A percentile compares a stretch with the other conserved stretches of the same genome.
Conservation (phyloP, 1,139 yeast genomes). For the Arxiozyma slooffiae region DNA sequence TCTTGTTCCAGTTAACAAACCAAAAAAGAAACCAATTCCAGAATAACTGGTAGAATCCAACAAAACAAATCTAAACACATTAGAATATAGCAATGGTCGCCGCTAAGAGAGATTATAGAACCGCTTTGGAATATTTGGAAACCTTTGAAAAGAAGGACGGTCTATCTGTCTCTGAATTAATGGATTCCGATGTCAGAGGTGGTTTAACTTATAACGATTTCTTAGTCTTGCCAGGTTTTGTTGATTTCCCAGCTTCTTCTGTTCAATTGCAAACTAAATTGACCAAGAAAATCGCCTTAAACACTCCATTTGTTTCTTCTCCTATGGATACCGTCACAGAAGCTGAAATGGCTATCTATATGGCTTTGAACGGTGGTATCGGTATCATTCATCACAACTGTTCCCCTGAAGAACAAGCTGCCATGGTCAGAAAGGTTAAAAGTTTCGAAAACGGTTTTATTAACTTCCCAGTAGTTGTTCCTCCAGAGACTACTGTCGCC, state of each 20-base stretch:
- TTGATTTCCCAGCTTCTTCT: constrained; percentile 69
- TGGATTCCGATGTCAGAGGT: constrained; percentile 85
- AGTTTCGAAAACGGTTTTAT: constrained; percentile 96
- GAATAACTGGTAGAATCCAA: not conserved
- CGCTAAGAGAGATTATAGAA: constrained; percentile 40
- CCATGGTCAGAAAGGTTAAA: constrained; percentile 93
- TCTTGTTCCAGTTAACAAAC: not conserved
- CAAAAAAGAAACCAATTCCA: not conserved
- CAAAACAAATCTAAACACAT: constrained; percentile 3
- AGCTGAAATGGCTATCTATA: constrained; percentile 92
- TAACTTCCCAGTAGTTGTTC: constrained; percentile 81
- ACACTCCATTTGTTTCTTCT: constrained; percentile 91
- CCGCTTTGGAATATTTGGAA: constrained; percentile 59
- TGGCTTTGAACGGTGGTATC: constrained; percentile 98
- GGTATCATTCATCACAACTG: constrained; percentile 98
- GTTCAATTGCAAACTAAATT: constrained; percentile 76
- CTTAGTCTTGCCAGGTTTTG: constrained; percentile 89
- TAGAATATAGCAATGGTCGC: constrained; percentile 10
- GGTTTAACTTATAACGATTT: constrained; percentile 97
- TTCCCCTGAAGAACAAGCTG: constrained; percentile 94
- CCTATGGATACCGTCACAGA: constrained; percentile 99
- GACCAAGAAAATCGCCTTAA: constrained; percentile 83
- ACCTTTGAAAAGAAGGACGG: constrained; percentile 73
- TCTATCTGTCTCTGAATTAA: constrained; percentile 67
- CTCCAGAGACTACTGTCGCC: constrained; percentile 68